Evolutionary conservation across 768 basidiomycete genomes (phyloP), one percentile per base, ranked within the genome.

Genomic region (Artomyces pyxidatus): DNA sequence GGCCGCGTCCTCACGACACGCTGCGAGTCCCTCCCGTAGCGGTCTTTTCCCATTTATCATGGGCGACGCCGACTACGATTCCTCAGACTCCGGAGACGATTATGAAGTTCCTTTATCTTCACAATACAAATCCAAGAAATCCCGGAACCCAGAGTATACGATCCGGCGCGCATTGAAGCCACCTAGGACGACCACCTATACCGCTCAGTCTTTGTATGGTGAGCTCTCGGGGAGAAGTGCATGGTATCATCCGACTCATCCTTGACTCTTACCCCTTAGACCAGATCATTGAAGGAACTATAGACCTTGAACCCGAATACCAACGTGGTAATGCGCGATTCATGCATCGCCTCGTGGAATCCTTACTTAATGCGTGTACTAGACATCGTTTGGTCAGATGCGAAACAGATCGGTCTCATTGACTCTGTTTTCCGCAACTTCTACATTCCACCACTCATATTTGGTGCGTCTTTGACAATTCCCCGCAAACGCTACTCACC

Each of bases 351-450:
- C 17, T 32, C 14, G 21, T 45, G 23, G 19, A 52, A 25, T 4
- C 16, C 27, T 21, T 22, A 19, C 19, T 27, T 7, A 21, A 10
- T 47, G 27, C 39, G 27, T 45, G 19, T 17, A 10, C 42, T 51
- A 84, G 83, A 72, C 45, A 68, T 85, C 39, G 83, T 85, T 10
- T 85, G 83, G 85, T 66, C 68, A 6, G 78, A 80, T 37, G 50
- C 61, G 37, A 83, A 85, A 55, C 82, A 84, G 50, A 68, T 69
- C 11, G 73, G 69, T 6, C 67, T 85, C 6, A 80, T 85, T 40
- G 83, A 85, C 53, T 84, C 83, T 0, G 48, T 83, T 4, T 65
- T 85, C 42, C 70, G 75, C 44, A 80, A 83, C 56, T 83, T 76
- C 58, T 80, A 81, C 39, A 73, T 85, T 7, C 84, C 83, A 0